Conservation (phyloP, 192 early-diverging fungal species). For the Dispira simplex region DNA sequence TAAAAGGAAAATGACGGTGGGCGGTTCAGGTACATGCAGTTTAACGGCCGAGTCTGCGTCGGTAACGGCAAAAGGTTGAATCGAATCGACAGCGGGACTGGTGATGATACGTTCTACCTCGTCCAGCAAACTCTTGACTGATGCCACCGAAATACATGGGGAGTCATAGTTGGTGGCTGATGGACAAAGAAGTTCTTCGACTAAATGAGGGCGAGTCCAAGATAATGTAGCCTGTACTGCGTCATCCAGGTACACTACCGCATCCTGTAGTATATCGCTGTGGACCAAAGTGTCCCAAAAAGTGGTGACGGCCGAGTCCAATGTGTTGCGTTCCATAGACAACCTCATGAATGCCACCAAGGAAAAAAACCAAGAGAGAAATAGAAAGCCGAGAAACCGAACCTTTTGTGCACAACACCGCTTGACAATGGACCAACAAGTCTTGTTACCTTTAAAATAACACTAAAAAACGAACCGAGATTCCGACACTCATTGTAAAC, state of each 20-base stretch:
- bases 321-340: constrained; percentile 9
- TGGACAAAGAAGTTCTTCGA: neutral
- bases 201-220: neutral
- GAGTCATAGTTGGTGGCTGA: neutral
- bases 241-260: neutral
- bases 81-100: no score
- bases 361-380: no score
- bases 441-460: no score
- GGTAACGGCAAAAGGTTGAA: no score
- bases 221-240: neutral
- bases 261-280: neutral
- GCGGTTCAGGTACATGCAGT: neutral
- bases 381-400: no score
- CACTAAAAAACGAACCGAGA: no score
- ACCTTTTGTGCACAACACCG: no score
- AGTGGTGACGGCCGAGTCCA: neutral
- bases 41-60: neutral
- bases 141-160: neutral
- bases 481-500: no score
- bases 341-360: constrained; percentile 23
- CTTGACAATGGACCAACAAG: no score
- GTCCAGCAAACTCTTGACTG: no score
- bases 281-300: constrained; percentile 2
- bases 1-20: neutral
- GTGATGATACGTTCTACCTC: no score